Conservation (phyloP, 768 basidiomycete species). For the Amanita exitialis region DNA sequence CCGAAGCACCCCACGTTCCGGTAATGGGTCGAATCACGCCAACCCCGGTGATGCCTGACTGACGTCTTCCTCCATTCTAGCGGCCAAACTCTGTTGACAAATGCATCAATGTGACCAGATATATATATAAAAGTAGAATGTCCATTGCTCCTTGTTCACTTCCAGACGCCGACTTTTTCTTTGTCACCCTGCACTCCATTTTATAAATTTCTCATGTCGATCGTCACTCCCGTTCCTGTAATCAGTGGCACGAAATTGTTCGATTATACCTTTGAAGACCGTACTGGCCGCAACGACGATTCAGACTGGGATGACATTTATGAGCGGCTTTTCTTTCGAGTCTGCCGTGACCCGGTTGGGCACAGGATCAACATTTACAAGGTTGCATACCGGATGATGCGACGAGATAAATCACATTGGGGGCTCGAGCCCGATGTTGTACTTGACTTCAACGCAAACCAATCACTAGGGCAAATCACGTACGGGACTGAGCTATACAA, state of each 20-base stretch:
- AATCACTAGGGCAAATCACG: slow-evolving; percentile 49
- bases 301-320: slow-evolving; percentile 75
- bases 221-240: slow-evolving; percentile 1
- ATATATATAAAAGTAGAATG: neutral
- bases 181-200: neutral
- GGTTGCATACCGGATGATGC: slow-evolving; percentile 56
- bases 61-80: neutral
- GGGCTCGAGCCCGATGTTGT: slow-evolving; percentile 42
- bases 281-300: slow-evolving; percentile 40
- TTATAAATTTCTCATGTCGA: neutral
- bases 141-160: neutral
- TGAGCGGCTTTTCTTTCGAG: slow-evolving; percentile 62
- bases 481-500: slow-evolving; percentile 34
- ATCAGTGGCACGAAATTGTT: slow-evolving; percentile 17
- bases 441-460: slow-evolving; percentile 50
- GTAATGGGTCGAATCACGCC: neutral
- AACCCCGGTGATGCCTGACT: neutral
- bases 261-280: slow-evolving; percentile 59
- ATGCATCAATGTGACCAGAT: neutral
- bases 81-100: neutral
- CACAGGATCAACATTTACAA: slow-evolving; percentile 47
- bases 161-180: neutral
- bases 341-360: slow-evolving; percentile 33
- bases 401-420: slow-evolving; percentile 43
- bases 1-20: neutral